These are phyloP conservation scores for Phytophthora fragariaefolia DNA, from an alignment of 352 stramenopile species.

Conservation along the genomic window DNA sequence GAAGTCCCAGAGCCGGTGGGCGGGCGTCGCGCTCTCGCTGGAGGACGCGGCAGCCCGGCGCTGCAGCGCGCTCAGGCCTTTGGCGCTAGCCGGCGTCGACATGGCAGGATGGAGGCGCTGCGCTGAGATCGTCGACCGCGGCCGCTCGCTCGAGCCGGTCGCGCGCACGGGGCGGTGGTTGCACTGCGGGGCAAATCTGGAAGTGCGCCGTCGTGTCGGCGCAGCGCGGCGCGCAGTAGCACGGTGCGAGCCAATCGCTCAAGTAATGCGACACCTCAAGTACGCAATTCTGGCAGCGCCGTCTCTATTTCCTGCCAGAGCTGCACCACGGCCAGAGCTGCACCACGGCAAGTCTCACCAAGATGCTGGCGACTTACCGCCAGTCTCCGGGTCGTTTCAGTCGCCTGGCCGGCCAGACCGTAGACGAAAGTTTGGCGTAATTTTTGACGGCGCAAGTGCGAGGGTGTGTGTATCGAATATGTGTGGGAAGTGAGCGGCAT, in stretches of 20 bases:
- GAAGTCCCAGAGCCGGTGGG: constrained; percentile 59
- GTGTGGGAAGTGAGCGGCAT: not conserved
- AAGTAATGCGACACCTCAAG: not conserved
- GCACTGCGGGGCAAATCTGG: constrained; percentile 26
- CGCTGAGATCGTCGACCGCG: constrained; percentile 26
- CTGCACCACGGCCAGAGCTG: not conserved
- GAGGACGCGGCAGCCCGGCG: constrained; percentile 15
- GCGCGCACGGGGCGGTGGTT: not conserved
- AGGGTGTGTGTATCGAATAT: not conserved
- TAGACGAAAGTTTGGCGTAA: constrained; percentile 13
- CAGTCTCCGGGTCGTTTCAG: constrained; percentile 10
- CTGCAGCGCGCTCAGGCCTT: constrained; percentile 28
- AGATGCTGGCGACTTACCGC: too few species aligned
- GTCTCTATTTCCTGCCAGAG: not conserved
- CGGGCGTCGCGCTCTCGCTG: constrained; percentile 11
- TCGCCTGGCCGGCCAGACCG: not conserved
- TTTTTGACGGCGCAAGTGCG: constrained; percentile 4
- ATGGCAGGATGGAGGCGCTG: constrained; percentile 9
- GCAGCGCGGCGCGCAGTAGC: too few species aligned
- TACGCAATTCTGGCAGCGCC: not conserved
- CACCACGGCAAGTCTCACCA: constrained; percentile 1
- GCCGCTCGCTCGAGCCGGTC: constrained; percentile 23
- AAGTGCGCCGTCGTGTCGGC: constrained; percentile 12
- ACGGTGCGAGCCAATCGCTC: not conserved
- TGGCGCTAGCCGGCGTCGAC: constrained; percentile 32